Evolutionary conservation across 176 grass and related monocot species (phyloP), one percentile per base, ranked within the genome.

Genomic region (Aegilops sharonensis): DNA sequence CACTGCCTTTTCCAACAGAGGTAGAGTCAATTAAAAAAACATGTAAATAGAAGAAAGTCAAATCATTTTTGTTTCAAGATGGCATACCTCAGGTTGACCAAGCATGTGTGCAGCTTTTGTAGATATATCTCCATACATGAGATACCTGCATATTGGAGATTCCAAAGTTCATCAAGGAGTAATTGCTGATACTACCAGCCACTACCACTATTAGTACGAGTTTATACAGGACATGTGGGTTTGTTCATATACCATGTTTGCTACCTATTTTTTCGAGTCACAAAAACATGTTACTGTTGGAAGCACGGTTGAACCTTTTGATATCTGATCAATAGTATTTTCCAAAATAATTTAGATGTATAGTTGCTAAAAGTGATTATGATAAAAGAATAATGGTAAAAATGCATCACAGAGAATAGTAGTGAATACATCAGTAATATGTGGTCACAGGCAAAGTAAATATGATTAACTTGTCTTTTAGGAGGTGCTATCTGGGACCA

Each of bases 51-150:
- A 84, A 27, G 35, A 31, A 79, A 72, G 23, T 72, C 30, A 5
- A 59, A 81, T 30, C 24, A 83, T 61, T 74, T 67, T 74, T 29
- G 18, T 88, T 88, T 27, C 11, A 84, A 89, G 35, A 85, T 52
- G 29, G 21, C 70, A 72, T 94, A 98, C 97, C 79, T 72, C 82
- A 77, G 88, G 92, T 90, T 98, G 97, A 72, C 74, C 90, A 66
- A 98, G 90, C 84, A 95, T 86, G 64, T 88, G 71, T 25, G 97
- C 92, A 57, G 94, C 86, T 91, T 96, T 95, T 88, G 94, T 82
- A 78, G 97, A 94, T 72, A 98, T 91, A 84, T 98, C 97, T 85
- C 97, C 97, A 87, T 92, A 91, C 85, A 95, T 94, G 66, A 98
- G 71, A 89, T 95, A 95, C 85, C 97, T 98, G 80, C 67, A 86